Base-by-base conservation (phyloP, 2,329 filamentous ascomycete species). In the Penicillium griseofulvum region DNA sequence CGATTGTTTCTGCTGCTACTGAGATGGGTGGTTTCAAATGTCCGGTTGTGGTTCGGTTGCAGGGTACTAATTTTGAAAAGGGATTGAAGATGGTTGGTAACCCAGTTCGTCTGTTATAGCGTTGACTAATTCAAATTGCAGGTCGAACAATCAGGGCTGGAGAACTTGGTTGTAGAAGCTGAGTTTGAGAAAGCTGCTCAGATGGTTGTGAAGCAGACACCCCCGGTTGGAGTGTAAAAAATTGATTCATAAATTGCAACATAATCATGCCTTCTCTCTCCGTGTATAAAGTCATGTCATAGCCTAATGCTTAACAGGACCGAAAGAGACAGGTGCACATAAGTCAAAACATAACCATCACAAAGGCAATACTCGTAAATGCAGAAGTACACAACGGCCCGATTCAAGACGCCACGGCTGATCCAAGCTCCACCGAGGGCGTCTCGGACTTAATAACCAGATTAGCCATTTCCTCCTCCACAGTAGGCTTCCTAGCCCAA, bases 31-130 rank as follows among this genome's bases (percentile, higher is more conserved):
- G 66, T 5, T 68, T 79, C 26, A 63, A 63, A 2, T 67, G 80
- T 4, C 78, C 78, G 0, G 71, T 80, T 19, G 77, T 81, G 0
- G 76, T 79, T 16, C 68, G 79, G 8, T 62, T 81, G 1, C 78
- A 81, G 55, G 79, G 79, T 1, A 81, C 78, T 2, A 80, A 80
- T 52, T 73, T 72, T 0, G 71, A 74, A 3, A 60, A 71, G 19
- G 78, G 75, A 1, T 52, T 79, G 31, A 67, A 73, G 29, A 59
- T 79, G 54, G 78, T 77, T 54, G 61, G 76, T 71, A 34, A 2
- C 28, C 2, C 28, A 9, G 10, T 26, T 28, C 5, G 0, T 8
- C 31, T 11, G 7, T 16, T 22, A 6, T 36, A 17, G 14, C 4
- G 14, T 24, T 16, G 1, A 22, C 38, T 48, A 19, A 48, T 34